Conservation (phyloP, 306 rosid genomes). For the Fragaria nilgerrensis region DNA sequence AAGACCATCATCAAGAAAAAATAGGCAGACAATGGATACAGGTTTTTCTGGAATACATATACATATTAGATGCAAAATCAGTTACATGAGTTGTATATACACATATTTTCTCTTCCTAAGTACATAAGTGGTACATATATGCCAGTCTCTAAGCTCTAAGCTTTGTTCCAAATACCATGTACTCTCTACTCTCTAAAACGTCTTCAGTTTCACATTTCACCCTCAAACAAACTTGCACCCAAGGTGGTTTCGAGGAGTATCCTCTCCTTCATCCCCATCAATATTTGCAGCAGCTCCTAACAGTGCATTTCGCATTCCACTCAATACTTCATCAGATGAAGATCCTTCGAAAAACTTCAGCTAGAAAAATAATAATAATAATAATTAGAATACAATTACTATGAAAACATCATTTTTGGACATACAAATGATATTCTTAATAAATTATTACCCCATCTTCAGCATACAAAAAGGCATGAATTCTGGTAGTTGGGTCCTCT, state of each 20-base stretch:
- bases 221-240: conserved; percentile 56
- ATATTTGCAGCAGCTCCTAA: conserved; percentile 40
- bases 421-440: background rate
- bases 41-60: background rate
- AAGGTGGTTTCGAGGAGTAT: conserved; percentile 55
- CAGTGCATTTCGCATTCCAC: conserved; percentile 38
- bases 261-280: conserved; percentile 3
- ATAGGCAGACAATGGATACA: background rate
- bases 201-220: conserved; percentile 34
- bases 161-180: conserved; percentile 45
- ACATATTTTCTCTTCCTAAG: background rate
- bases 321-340: conserved; percentile 28
- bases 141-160: background rate
- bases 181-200: conserved; percentile 37
- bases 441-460: conserved; percentile 61
- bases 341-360: conserved; percentile 49
- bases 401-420: background rate
- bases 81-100: background rate
- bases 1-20: no score
- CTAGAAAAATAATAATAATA: conserved; percentile 24
- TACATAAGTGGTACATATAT: background rate
- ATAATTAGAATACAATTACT: background rate
- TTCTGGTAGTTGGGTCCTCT: conserved; percentile 81
- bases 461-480: conserved; percentile 50
- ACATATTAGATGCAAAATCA: background rate